These are phyloP conservation scores for Syzygium grande DNA, from an alignment of 345 rosid genomes.

Conservation along the genomic window DNA sequence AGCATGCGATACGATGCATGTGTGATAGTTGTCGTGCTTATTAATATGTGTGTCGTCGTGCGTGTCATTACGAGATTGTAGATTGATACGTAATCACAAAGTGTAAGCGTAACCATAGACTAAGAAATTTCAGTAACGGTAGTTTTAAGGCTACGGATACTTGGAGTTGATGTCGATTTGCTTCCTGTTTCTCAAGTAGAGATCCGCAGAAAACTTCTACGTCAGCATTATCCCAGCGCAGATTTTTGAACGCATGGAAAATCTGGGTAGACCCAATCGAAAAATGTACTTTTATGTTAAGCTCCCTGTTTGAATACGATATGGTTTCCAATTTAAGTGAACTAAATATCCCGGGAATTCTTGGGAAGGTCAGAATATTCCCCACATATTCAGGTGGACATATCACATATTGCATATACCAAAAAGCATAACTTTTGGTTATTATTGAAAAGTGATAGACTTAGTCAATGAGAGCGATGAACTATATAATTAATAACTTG, in stretches of 20 bases:
- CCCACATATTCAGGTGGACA: neutral
- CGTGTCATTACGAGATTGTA: neutral
- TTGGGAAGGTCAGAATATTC: neutral
- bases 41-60: neutral
- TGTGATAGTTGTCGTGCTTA: neutral
- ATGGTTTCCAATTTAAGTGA: neutral
- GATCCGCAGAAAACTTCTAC: neutral
- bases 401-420: neutral
- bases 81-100: neutral
- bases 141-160: neutral
- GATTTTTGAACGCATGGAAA: neutral
- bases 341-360: neutral
- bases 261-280: neutral
- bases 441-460: too few relatives aligned
- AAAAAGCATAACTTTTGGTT: too few relatives aligned
- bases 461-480: too few relatives aligned
- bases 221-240: neutral
- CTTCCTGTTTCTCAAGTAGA: neutral
- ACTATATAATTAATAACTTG: too few relatives aligned
- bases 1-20: neutral
- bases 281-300: neutral
- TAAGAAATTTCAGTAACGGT: neutral
- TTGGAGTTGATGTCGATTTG: neutral
- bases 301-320: neutral
- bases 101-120: neutral